Conservation (phyloP, 371 early-diverging fungal genomes). For the Zychaea mexicana region DNA sequence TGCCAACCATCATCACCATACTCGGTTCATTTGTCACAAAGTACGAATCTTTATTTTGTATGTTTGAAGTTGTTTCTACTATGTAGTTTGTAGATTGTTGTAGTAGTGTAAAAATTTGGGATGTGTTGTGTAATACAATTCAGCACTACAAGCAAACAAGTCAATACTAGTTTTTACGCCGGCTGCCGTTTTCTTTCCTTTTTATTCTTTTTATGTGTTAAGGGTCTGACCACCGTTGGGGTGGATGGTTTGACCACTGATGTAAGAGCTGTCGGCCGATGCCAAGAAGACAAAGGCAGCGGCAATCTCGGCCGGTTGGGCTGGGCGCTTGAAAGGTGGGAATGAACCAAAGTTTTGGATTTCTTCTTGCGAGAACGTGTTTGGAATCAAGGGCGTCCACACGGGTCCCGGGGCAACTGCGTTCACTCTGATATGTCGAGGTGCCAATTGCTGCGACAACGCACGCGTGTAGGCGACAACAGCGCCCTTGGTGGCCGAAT, state of each 20-base stretch:
- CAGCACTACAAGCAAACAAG: no score
- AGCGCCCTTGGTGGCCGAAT: constrained; percentile 58
- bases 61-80: no score
- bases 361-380: constrained; percentile 63
- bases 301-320: constrained; percentile 67
- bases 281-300: constrained; percentile 65
- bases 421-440: constrained; percentile 64
- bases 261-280: constrained; percentile 62
- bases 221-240: constrained; percentile 54
- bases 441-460: constrained; percentile 61
- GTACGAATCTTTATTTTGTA: no score
- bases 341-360: constrained; percentile 69
- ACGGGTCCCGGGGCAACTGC: constrained; percentile 71
- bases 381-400: constrained; percentile 69
- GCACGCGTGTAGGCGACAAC: constrained; percentile 66
- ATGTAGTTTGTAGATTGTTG: no score
- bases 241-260: constrained; percentile 65
- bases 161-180: no score
- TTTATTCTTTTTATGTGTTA: constrained; percentile 28
- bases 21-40: no score
- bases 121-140: no score
- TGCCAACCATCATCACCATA: no score
- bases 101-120: no score
- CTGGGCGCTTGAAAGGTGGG: constrained; percentile 71
- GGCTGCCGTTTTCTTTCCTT: no score